phyloP scores from a whole-genome alignment of 768 basidiomycete species.

The Phallus indusiatus region DNA sequence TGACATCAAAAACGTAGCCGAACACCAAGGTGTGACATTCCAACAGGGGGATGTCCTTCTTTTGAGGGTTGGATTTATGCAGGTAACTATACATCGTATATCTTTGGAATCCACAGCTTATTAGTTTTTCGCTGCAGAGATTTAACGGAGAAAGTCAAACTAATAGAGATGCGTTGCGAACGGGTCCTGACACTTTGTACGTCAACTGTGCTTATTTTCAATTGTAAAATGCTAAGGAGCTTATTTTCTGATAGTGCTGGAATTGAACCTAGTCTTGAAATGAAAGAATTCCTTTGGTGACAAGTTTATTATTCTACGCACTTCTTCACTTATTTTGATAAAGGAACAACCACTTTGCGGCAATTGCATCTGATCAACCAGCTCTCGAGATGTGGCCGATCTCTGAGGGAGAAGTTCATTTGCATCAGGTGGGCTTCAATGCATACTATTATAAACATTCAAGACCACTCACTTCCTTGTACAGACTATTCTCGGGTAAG shows the following conservation, averaged over 20 bases:
- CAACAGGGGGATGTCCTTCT: conserved; percentile 54
- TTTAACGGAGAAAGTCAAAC: not conserved
- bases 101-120: not conserved
- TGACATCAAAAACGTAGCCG: conserved; percentile 50
- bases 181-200: conserved; percentile 2
- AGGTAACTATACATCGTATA: conserved; percentile 18
- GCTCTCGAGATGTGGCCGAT: conserved; percentile 41
- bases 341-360: conserved; percentile 69
- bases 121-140: not conserved
- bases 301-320: conserved; percentile 9
- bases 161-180: not conserved
- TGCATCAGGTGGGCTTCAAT: not conserved
- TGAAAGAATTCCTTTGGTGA: conserved; percentile 70
- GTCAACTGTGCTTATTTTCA: not conserved
- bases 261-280: conserved; percentile 57
- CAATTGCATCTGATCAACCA: conserved; percentile 60
- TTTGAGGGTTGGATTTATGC: conserved; percentile 52
- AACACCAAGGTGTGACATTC: conserved; percentile 48
- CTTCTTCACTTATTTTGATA: not conserved
- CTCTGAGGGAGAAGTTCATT: not conserved
- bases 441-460: not conserved
- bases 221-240: not conserved
- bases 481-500: conserved; percentile 54
- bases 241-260: conserved; percentile 44
- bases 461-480: not conserved